Conservation (phyloP, 2,329 filamentous ascomycete species). For the Calonectria ilicicola region DNA sequence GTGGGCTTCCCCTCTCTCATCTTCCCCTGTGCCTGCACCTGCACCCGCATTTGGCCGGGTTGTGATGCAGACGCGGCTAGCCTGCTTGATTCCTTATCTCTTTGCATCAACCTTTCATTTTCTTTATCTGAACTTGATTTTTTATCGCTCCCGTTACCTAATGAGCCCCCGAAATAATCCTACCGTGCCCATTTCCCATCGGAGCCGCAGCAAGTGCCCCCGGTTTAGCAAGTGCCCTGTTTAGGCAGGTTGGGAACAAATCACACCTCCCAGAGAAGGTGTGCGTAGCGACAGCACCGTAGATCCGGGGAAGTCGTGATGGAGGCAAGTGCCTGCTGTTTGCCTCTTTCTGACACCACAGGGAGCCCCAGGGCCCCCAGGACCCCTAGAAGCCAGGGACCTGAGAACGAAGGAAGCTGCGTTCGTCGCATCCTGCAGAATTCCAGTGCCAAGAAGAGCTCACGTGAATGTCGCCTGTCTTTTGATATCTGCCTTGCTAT, state of each 20-base stretch:
- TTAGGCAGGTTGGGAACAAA: neutral
- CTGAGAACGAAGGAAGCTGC: neutral
- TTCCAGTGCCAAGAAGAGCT: neutral
- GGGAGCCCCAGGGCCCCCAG: neutral
- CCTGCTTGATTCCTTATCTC: constrained; percentile 16
- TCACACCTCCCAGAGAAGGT: neutral
- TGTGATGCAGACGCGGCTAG: neutral
- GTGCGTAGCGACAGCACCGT: neutral
- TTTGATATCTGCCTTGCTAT: neutral
- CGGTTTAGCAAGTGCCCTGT: neutral
- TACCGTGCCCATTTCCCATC: neutral
- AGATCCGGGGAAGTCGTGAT: constrained; percentile 26
- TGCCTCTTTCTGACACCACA: neutral
- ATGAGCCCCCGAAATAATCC: neutral
- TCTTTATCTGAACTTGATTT: constrained; percentile 12
- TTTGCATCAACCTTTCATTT: neutral
- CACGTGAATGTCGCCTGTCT: neutral
- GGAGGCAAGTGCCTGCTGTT: constrained; percentile 18
- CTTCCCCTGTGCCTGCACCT: neutral
- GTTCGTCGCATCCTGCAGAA: neutral
- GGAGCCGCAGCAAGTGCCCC: neutral
- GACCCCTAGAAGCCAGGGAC: neutral
- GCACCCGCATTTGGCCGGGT: neutral
- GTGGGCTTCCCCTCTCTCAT: neutral
- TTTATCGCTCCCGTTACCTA: constrained; percentile 21